Conservation (phyloP, 768 basidiomycete species). For the Termitomyces sp. region DNA sequence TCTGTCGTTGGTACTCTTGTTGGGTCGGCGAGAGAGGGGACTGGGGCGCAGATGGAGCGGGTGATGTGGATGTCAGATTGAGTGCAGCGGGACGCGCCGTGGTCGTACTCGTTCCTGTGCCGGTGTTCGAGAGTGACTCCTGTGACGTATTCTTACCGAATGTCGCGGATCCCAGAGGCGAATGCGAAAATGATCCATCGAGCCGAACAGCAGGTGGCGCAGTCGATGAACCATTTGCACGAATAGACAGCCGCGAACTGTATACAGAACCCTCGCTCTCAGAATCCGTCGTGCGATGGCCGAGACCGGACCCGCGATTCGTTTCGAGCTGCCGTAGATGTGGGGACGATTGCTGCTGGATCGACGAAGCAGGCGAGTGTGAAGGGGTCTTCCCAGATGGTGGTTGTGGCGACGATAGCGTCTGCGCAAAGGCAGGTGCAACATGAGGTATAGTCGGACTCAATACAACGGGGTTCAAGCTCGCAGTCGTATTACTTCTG, state of each 20-base stretch:
- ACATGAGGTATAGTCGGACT: neutral
- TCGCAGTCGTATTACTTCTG: conserved; percentile 13
- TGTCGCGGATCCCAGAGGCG: neutral
- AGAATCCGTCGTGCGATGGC: conserved; percentile 1
- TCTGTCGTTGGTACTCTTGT: conserved; percentile 1
- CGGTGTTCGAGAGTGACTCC: neutral
- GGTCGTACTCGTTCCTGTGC: neutral
- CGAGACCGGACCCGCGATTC: neutral
- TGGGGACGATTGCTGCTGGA: neutral
- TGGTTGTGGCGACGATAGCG: neutral
- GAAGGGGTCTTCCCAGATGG: neutral
- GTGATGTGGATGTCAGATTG: conserved; percentile 10
- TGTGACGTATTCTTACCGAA: neutral
- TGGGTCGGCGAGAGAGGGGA: neutral
- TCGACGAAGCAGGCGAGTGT: neutral
- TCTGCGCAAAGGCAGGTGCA: neutral
- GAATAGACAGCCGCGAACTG: neutral
- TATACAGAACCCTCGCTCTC: neutral
- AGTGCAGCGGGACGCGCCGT: conserved; percentile 25
- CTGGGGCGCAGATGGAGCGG: neutral
- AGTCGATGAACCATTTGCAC: neutral
- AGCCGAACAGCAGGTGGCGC: neutral
- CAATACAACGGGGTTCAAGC: conserved; percentile 4
- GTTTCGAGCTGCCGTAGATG: neutral
- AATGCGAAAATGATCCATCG: neutral